phyloP scores from a whole-genome alignment of 441 rosid species.

The Erodium moschatum region DNA sequence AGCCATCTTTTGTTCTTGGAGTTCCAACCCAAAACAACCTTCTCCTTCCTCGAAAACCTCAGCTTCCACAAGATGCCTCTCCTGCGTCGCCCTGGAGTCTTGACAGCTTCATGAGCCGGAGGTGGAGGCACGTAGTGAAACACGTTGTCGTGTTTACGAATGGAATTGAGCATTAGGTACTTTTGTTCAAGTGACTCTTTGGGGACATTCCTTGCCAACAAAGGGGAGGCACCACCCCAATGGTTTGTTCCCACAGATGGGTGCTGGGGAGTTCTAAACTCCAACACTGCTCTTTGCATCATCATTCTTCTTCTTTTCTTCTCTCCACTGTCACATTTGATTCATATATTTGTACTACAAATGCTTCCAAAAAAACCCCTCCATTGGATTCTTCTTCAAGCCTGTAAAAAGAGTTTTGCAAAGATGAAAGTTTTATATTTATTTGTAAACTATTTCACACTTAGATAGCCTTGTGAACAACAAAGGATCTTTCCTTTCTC shows the following conservation, averaged over 20 bases:
- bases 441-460: no score
- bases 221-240: conserved; percentile 54
- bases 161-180: conserved; percentile 30
- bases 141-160: conserved; percentile 31
- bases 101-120: no score
- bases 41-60: conserved; percentile 16
- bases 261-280: conserved; percentile 51
- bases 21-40: conserved; percentile 15
- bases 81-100: conserved; percentile 14
- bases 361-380: neutral
- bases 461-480: no score
- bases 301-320: conserved; percentile 9
- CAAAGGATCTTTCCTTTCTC: neutral
- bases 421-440: no score
- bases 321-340: neutral
- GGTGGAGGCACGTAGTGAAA: conserved; percentile 19
- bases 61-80: conserved; percentile 26
- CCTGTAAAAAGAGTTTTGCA: no score
- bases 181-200: conserved; percentile 43
- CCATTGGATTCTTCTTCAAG: no score
- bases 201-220: conserved; percentile 45
- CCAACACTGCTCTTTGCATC: conserved; percentile 32
- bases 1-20: conserved; percentile 34
- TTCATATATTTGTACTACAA: neutral
- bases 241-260: conserved; percentile 42